Evolutionary conservation across 352 stramenopile genomes (phyloP).

Genomic region (Pythium oligandrum): DNA sequence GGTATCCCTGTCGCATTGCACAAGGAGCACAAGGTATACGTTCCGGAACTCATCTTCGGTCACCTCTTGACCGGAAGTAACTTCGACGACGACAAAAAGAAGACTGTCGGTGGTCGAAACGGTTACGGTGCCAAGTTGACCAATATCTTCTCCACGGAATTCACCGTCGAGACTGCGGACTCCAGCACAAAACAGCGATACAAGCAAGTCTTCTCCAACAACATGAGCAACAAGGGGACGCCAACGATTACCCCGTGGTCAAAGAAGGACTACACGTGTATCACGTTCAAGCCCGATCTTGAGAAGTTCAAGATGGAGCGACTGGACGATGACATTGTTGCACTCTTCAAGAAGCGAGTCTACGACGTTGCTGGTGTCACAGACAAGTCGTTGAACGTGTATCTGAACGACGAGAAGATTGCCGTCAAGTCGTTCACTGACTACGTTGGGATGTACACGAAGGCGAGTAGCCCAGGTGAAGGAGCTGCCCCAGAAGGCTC

Average conservation of each 20-base stretch:
- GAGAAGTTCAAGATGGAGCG: constrained; percentile 88
- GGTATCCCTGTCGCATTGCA: constrained; percentile 97
- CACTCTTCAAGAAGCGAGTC: constrained; percentile 95
- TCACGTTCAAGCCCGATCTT: constrained; percentile 97
- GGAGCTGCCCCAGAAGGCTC: constrained; percentile 23
- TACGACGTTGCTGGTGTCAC: constrained; percentile 96
- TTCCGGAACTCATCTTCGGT: constrained; percentile 97
- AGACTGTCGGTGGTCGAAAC: constrained; percentile 93
- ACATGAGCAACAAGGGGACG: constrained; percentile 92
- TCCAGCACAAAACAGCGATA: constrained; percentile 91
- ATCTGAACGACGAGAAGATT: constrained; percentile 93
- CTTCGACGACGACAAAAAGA: constrained; percentile 97
- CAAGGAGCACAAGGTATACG: constrained; percentile 96
- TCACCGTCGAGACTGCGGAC: constrained; percentile 98
- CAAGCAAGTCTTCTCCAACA: constrained; percentile 86
- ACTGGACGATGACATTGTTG: constrained; percentile 93
- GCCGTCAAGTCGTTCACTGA: constrained; percentile 91
- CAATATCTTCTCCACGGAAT: constrained; percentile 99
- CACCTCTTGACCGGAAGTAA: constrained; percentile 97
- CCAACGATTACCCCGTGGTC: constrained; percentile 82
- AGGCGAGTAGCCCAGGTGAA: constrained; percentile 5
- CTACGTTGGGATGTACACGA: constrained; percentile 92
- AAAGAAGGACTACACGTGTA: constrained; percentile 92
- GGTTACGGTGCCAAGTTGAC: constrained; percentile 98
- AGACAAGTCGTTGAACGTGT: constrained; percentile 90